Evolutionary conservation across 495 filamentous ascomycete genomes (phyloP).

Genomic region (Talaromyces liani): DNA sequence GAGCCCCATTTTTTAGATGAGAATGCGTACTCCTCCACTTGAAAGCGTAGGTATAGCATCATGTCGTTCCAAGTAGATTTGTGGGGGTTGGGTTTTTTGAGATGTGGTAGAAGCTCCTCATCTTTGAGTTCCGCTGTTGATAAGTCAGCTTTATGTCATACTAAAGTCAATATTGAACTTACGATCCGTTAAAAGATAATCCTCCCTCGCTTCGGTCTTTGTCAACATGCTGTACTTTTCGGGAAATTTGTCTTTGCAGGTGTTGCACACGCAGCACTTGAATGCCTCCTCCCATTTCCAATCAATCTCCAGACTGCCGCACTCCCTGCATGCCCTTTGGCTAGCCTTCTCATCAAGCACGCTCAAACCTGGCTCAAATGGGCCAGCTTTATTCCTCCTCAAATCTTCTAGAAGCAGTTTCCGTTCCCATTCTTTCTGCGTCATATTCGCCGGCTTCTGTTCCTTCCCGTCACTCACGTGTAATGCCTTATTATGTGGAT

Average conservation of each 20-base stretch:
- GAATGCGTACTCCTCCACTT: constrained; percentile 90
- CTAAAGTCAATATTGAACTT: constrained; percentile 24
- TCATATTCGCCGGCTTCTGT: constrained; percentile 82
- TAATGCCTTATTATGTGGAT: constrained; percentile 77
- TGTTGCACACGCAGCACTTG: constrained; percentile 57
- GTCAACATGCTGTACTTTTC: constrained; percentile 92
- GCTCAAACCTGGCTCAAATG: constrained; percentile 79
- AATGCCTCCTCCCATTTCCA: constrained; percentile 88
- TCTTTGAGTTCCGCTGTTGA: constrained; percentile 72
- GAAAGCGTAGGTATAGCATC: constrained; percentile 92
- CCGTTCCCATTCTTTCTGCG: constrained; percentile 85
- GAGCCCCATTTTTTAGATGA: constrained; percentile 79
- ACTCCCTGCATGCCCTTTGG: constrained; percentile 75
- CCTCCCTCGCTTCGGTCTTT: constrained; percentile 92
- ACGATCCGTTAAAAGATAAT: constrained; percentile 94
- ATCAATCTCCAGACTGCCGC: constrained; percentile 77
- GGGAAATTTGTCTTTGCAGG: constrained; percentile 79
- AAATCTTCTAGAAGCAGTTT: constrained; percentile 63
- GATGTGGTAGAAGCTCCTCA: constrained; percentile 73
- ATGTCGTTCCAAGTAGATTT: constrained; percentile 96
- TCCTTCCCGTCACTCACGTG: constrained; percentile 45
- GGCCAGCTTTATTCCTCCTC: constrained; percentile 65
- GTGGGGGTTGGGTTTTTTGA: constrained; percentile 88
- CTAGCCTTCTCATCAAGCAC: constrained; percentile 54
- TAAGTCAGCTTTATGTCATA: neutral